Base-by-base conservation (phyloP, 257 asterid species). In the Vinca minor region DNA sequence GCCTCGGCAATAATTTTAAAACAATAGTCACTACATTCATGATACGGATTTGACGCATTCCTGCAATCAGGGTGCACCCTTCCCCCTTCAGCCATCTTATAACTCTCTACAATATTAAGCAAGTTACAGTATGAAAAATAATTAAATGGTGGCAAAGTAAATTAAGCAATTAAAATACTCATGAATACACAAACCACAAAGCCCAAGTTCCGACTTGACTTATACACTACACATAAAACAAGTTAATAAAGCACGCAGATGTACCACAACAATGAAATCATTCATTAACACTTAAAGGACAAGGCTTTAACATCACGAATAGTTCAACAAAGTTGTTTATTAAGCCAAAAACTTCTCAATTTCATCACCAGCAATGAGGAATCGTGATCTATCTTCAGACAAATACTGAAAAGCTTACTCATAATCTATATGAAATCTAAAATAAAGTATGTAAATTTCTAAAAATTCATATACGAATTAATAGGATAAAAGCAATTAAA, bases 41-140 rank as follows among this genome's bases (percentile, higher is more conserved):
- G 95, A 66, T 76, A 85, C 0, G 89, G 89, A 70, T 84, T 85
- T 3, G 86, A 68, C 25, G 89, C 81, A 41, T 88, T 84, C 67
- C 83, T 78, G 77, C 91, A 88, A 69, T 77, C 87, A 15, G 96
- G 89, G 71, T 82, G 88, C 68, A 82, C 89, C 50, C 80, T 75
- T 56, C 95, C 82, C 54, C 74, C 83, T 68, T 73, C 76, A 50
- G 59, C 69, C 88, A 82, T 79, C 49, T n/a, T 32, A 38, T n/a
- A 9, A n/a, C n/a, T 25, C n/a, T 14, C 28, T 42, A 15, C 25
- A 56, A 56, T 15, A 56, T 56, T 28, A 3, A 56, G 62, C 26
- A 15, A 18, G 25, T 28, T n/a, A n/a, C 59, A 26, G 21, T 4
- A 25, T 28, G 59, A 54, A 54, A 46, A 28, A 4, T 17, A 56